Base-by-base conservation (phyloP, 1,284 basidiomycete species). In the Coniophora puteana region DNA sequence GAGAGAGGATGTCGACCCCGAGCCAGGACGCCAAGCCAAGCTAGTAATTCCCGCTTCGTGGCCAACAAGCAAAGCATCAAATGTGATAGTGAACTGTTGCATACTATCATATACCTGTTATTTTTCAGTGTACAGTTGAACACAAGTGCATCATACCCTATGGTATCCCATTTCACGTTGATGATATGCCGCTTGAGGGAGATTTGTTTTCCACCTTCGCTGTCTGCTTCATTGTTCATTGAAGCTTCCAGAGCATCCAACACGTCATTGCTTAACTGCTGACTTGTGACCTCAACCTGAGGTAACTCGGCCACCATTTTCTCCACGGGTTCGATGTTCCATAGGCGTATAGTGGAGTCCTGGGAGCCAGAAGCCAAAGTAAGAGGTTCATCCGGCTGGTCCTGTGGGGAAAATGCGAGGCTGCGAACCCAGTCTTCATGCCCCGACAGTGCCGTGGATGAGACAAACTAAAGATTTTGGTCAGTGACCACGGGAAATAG, bases 361-460 rank as follows among this genome's bases (percentile, higher is more conserved):
- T 96, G 93, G 4, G 92, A 92, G 2, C 91, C 94, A 12, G 92
- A 93, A 1, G 94, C 92, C 14, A 97, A 71, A 1, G 80, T 50
- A 20, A 82, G 66, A 14, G 70, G 60, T 8, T 24, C 55, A 8
- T 29, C 1, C 5, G 39, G 34, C 13, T 36, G 16, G 10, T 45
- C 36, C 8, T 67, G 59, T 3, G 53, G 32, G 21, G 72, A 73
- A 60, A 96, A 90, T 2, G 83, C 73, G 20, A 97, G 73, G 46
- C 79, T 75, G 47, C 86, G 80, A 37, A 96, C 74, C 93, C 93
- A 98, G 58, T 97, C 93, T 69, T 95, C 89, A 56, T 98, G 93
- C 0, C 93, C 93, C 25, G 88, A 74, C 25, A 98, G 72, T 0
- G 74, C 69, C 5, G 73, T 74, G 16, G 78, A 73, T 41, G 62